Evolutionary conservation across 2,329 filamentous ascomycete species (phyloP), one percentile per base, ranked within the genome.

Genomic region (Penicillium sp.): DNA sequence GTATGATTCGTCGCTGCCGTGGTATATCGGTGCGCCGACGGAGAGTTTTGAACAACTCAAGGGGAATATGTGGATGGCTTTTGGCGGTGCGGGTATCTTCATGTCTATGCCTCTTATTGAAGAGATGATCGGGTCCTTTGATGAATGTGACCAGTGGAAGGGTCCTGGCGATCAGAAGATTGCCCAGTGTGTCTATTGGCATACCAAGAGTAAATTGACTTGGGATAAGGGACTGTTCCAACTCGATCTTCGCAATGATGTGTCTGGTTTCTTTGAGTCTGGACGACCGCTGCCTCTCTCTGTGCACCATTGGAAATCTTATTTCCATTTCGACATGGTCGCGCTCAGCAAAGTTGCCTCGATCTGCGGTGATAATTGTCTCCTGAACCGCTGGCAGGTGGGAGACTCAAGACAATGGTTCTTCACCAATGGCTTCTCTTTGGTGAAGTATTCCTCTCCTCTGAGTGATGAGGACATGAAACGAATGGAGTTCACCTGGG

Each of bases 181-280:
- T 14, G 74, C 77, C 39, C 76, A 80, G 58, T 85, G 83, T 63
- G 77, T 85, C 28, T 80, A 81, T 63, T 62, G 68, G 24, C 75
- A 81, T 61, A 82, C 80, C 3, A 72, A 71, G 29, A 77, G 80
- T 0, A 79, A 79, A 56, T 74, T 85, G 13, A 81, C 79, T 3
- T 68, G 79, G 39, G 69, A 84, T 11, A 74, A 72, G 0, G 79
- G 77, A 2, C 73, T 86, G 11, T 77, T 82, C 63, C 83, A 85
- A 67, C 72, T 84, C 52, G 83, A 85, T 62, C 69, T 84, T 48
- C 69, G 65, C 5, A 76, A 75, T 23, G 82, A 85, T 55, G 63
- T 77, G 19, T 77, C 78, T 8, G 83, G 83, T 0, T 83, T 84
- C 61, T 86, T 82, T 67, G 83, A 86, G 67, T 78, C 78, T 6